Conservation (phyloP, 768 basidiomycete genomes). For the Udeniomyces megalosporus region DNA sequence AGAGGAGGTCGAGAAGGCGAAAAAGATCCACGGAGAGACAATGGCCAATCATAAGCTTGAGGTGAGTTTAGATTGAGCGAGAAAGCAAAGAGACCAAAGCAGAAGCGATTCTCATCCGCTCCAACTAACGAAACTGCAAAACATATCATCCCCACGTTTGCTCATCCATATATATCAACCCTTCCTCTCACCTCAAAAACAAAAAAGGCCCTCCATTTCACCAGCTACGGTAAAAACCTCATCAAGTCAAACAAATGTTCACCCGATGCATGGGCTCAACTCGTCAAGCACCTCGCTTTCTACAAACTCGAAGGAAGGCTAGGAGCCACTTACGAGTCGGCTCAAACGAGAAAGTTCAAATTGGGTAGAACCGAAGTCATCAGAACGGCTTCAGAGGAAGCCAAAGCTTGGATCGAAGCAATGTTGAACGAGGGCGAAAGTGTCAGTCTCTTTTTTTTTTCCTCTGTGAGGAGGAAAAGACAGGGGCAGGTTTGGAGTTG, state of each 20-base stretch:
- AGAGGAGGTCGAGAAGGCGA: constrained; percentile 42
- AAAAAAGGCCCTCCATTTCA: constrained; percentile 72
- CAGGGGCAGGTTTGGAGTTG: neutral
- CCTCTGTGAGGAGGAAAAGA: neutral
- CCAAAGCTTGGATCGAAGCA: constrained; percentile 69
- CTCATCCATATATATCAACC: too few species aligned
- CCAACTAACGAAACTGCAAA: too few species aligned
- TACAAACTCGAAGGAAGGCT: constrained; percentile 60
- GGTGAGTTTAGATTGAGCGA: constrained; percentile 38
- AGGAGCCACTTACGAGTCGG: constrained; percentile 78
- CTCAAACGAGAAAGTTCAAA: constrained; percentile 83
- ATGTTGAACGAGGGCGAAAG: constrained; percentile 50
- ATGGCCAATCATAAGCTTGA: constrained; percentile 65
- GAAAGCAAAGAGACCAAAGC: too few species aligned
- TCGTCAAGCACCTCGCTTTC: constrained; percentile 92
- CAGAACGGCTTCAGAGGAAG: constrained; percentile 64
- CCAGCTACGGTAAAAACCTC: constrained; percentile 54
- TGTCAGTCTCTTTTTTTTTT: constrained; percentile 28
- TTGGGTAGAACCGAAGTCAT: constrained; percentile 91
- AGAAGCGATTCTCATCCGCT: too few species aligned
- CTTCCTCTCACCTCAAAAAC: too few species aligned
- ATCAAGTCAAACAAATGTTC: constrained; percentile 53
- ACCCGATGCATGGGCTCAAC: constrained; percentile 88
- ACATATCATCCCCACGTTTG: too few species aligned
- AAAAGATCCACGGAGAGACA: constrained; percentile 54